phyloP scores from a whole-genome alignment of 129 eudicot genomes.

The Smallanthus sonchifolius region DNA sequence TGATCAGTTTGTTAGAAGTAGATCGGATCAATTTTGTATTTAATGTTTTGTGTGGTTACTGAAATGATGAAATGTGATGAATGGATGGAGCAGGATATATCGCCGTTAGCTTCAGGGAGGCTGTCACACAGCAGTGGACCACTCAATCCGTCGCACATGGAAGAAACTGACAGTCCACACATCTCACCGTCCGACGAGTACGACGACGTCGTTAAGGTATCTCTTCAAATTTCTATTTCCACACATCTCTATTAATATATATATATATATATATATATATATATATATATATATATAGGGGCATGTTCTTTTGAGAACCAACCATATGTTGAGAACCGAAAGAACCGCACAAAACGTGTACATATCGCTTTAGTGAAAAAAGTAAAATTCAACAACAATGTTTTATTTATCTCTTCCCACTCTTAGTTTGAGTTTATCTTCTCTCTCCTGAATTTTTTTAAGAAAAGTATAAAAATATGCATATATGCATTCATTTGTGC shows the following conservation, averaged over 20 bases:
- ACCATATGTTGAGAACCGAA: too few species aligned
- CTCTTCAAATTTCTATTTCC: not conserved
- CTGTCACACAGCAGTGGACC: conserved; percentile 90
- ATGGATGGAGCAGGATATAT: conserved; percentile 55
- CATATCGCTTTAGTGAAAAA: too few species aligned
- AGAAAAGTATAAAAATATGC: too few species aligned
- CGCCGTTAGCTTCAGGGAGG: conserved; percentile 93
- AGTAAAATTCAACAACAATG: too few species aligned
- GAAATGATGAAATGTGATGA: not conserved
- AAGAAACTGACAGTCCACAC: conserved; percentile 59
- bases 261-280: too few species aligned
- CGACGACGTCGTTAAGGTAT: conserved; percentile 81
- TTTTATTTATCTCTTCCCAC: too few species aligned
- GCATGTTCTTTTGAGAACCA: too few species aligned
- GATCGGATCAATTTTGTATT: not conserved
- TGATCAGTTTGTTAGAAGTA: not conserved
- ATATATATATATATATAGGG: too few species aligned
- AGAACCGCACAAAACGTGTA: too few species aligned
- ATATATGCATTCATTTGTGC: too few species aligned
- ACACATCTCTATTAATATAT: not conserved
- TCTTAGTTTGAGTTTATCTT: too few species aligned
- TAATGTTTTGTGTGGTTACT: not conserved
- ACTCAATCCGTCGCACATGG: conserved; percentile 57
- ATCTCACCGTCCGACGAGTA: conserved; percentile 71
- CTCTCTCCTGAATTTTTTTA: too few species aligned